Percentiles rank a stretch among this genome's conserved stretches.
Evolutionary conservation across 441 rosid genomes (phyloP).

Genomic region (Oxalis stricta): DNA sequence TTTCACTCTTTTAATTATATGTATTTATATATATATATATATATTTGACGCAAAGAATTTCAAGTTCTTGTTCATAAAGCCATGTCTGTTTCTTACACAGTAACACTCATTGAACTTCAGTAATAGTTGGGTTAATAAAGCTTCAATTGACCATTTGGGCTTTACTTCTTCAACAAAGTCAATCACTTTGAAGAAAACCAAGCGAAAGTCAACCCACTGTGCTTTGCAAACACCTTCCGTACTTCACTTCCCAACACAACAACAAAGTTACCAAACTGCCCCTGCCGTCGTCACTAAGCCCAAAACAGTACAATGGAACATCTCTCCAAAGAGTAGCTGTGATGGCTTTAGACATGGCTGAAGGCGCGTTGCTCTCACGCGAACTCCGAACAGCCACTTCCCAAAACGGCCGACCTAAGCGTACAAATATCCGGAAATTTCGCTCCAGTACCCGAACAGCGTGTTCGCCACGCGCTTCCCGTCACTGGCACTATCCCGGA

Average conservation of each 20-base stretch:
- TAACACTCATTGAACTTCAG: no score
- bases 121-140: no score
- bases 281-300: not conserved
- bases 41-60: no score
- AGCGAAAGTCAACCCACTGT: slow-evolving; percentile 12
- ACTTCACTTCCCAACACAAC: slow-evolving; percentile 27
- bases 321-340: slow-evolving; percentile 40
- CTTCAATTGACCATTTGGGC: slow-evolving; percentile 11
- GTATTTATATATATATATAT: no score
- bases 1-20: slow-evolving; percentile 7
- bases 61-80: no score
- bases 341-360: slow-evolving; percentile 38
- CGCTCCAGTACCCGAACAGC: slow-evolving; percentile 58
- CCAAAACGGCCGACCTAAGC: slow-evolving; percentile 48
- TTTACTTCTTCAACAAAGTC: slow-evolving; percentile 4
- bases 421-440: slow-evolving; percentile 63
- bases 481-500: slow-evolving; percentile 42
- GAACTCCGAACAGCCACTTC: slow-evolving; percentile 36
- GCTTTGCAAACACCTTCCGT: slow-evolving; percentile 34
- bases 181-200: not conserved
- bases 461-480: slow-evolving; percentile 33
- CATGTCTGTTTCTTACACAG: no score
- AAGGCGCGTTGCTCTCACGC: slow-evolving; percentile 31
- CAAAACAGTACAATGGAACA: slow-evolving; percentile 36
- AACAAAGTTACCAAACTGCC: slow-evolving; percentile 9